Percentiles rank a stretch among this genome's conserved stretches.
phyloP scores from a whole-genome alignment of 164 flowering plant species.

The Piper longum region DNA sequence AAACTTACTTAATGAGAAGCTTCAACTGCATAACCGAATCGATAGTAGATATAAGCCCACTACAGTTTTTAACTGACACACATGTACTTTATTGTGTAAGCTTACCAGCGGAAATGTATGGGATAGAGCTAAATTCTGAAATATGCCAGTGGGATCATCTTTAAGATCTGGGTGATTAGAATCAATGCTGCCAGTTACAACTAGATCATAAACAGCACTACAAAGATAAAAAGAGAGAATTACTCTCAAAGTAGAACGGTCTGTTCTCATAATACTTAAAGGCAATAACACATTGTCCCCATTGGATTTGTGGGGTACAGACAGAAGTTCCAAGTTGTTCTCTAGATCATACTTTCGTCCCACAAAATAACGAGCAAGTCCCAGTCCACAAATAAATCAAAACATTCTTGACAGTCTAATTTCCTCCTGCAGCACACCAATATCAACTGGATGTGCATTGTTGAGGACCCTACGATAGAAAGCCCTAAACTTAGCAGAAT shows the following conservation, averaged over 20 bases:
- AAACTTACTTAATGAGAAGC: neutral
- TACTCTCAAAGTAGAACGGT: neutral
- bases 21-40: neutral
- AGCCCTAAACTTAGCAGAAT: no score
- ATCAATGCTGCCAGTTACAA: slow-evolving; percentile 9
- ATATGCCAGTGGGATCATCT: slow-evolving; percentile 15
- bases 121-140: slow-evolving; percentile 14
- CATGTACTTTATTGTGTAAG: neutral
- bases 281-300: neutral
- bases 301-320: no score
- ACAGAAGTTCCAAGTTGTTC: no score
- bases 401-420: no score
- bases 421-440: no score
- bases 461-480: no score
- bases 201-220: slow-evolving; percentile 29
- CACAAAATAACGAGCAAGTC: no score
- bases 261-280: neutral
- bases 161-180: slow-evolving; percentile 1
- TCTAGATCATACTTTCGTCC: no score
- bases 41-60: neutral
- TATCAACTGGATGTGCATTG: no score
- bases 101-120: slow-evolving; percentile 25
- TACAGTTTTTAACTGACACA: neutral
- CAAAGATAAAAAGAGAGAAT: slow-evolving; percentile 2
- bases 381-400: no score